Percentiles rank a stretch among this genome's conserved stretches.
Evolutionary conservation across 2,329 filamentous ascomycete species (phyloP).

Genomic region (Colletotrichum spaethianum): DNA sequence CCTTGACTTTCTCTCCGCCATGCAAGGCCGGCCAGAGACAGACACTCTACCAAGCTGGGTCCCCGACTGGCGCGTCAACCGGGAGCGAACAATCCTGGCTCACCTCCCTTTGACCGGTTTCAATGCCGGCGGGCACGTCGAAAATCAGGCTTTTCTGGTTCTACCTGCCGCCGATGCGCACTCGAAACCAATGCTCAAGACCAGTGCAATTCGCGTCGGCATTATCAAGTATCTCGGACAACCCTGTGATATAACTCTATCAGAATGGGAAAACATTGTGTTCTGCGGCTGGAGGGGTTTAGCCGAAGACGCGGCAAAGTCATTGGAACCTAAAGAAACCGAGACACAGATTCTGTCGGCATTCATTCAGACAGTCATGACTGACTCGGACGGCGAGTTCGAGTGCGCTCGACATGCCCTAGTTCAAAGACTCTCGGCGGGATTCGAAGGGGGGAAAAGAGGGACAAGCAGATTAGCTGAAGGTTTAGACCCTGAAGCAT

Average conservation of each 20-base stretch:
- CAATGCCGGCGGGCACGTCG: neutral
- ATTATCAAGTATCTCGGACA: neutral
- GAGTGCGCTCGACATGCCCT: neutral
- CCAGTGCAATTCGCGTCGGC: neutral
- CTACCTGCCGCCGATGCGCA: neutral
- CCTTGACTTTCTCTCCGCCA: constrained; percentile 13
- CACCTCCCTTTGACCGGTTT: constrained; percentile 17
- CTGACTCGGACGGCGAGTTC: constrained; percentile 3
- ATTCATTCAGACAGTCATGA: neutral
- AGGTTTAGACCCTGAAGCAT: neutral
- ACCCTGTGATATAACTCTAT: neutral
- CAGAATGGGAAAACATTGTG: neutral
- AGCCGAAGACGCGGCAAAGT: neutral
- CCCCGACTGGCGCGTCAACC: constrained; percentile 4
- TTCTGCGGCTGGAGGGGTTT: neutral
- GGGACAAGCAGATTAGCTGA: neutral
- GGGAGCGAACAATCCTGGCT: neutral
- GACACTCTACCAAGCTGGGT: constrained; percentile 10
- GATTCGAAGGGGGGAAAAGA: neutral
- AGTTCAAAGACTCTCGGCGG: neutral
- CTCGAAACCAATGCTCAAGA: neutral
- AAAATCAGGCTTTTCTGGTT: neutral
- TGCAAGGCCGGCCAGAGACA: neutral
- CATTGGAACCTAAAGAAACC: neutral
- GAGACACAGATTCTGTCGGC: neutral